A percentile compares a stretch with the other conserved stretches of the same genome.
Evolutionary conservation across 306 rosid species (phyloP).

Genomic region (Dalbergia cultrata): DNA sequence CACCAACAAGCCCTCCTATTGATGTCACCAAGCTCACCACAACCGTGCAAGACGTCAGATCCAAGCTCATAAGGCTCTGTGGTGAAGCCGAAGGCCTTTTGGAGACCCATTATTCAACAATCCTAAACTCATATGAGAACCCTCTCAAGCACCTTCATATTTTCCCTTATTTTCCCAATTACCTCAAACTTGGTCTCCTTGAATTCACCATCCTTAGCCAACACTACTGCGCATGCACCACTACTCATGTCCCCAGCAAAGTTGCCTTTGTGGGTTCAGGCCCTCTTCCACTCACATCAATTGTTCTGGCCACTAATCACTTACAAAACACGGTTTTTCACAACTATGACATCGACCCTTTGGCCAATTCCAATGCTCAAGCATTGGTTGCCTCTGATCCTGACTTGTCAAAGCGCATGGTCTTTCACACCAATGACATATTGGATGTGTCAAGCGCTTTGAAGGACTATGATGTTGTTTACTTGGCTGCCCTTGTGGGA

Average conservation of each 20-base stretch:
- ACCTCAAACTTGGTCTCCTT: slow-evolving; percentile 79
- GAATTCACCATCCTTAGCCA: slow-evolving; percentile 70
- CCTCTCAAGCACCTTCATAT: slow-evolving; percentile 68
- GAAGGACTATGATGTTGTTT: slow-evolving; percentile 69
- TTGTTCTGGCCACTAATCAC: slow-evolving; percentile 78
- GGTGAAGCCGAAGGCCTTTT: slow-evolving; percentile 77
- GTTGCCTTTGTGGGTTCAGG: slow-evolving; percentile 90
- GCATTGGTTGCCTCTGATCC: slow-evolving; percentile 70
- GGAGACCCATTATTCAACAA: slow-evolving; percentile 67
- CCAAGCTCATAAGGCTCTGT: slow-evolving; percentile 73
- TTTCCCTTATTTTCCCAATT: slow-evolving; percentile 84
- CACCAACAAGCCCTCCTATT: slow-evolving; percentile 57
- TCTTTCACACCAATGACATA: slow-evolving; percentile 73
- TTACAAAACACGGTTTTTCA: slow-evolving; percentile 64
- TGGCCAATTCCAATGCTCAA: slow-evolving; percentile 60
- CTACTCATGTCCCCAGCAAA: slow-evolving; percentile 36
- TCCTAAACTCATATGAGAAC: slow-evolving; percentile 56
- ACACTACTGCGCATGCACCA: slow-evolving; percentile 46
- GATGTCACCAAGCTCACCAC: slow-evolving; percentile 61
- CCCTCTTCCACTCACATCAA: slow-evolving; percentile 87
- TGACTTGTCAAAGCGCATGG: slow-evolving; percentile 72
- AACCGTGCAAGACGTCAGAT: slow-evolving; percentile 62
- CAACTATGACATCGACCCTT: slow-evolving; percentile 76
- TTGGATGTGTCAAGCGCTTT: slow-evolving; percentile 58
- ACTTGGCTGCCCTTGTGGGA: slow-evolving; percentile 88